Conservation (phyloP, 768 basidiomycete species). For the Omphalotus guepiniiformis region DNA sequence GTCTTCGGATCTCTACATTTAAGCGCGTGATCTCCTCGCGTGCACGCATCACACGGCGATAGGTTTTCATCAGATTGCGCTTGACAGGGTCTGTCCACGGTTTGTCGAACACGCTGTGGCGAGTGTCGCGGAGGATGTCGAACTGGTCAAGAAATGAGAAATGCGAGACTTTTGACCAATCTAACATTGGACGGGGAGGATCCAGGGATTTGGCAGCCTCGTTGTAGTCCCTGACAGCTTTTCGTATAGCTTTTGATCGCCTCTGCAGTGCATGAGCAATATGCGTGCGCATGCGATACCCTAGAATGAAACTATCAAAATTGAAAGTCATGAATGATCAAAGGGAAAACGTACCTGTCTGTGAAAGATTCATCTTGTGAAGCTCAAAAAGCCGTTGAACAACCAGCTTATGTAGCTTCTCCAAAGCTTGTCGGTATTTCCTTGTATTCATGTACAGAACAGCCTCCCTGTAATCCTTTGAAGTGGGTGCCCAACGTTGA, state of each 20-base stretch:
- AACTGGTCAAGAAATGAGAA: slow-evolving; percentile 16
- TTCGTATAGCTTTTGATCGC: slow-evolving; percentile 19
- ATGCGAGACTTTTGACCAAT: slow-evolving; percentile 20
- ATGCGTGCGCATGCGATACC: slow-evolving; percentile 26
- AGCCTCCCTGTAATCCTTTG: slow-evolving; percentile 18
- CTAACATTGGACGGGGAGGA: slow-evolving; percentile 13
- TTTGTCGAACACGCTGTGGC: slow-evolving; percentile 16
- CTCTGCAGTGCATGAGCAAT: slow-evolving; percentile 20
- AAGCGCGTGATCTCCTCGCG: slow-evolving; percentile 17
- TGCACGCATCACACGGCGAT: slow-evolving; percentile 14
- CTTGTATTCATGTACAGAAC: slow-evolving; percentile 13
- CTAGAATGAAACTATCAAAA: slow-evolving; percentile 11
- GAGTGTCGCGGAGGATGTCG: slow-evolving; percentile 19
- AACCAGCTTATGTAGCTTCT: slow-evolving; percentile 14
- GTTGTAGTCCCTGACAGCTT: slow-evolving; percentile 22
- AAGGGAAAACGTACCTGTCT: slow-evolving; percentile 20
- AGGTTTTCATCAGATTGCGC: slow-evolving; percentile 6
- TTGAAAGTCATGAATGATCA: not conserved
- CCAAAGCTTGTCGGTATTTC: slow-evolving; percentile 12
- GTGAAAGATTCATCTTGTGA: slow-evolving; percentile 14
- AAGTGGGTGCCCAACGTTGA: slow-evolving; percentile 21
- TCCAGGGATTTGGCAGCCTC: slow-evolving; percentile 15
- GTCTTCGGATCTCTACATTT: slow-evolving; percentile 17
- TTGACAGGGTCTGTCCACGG: slow-evolving; percentile 17
- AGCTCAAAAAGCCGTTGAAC: slow-evolving; percentile 18